A percentile compares a stretch with the other conserved stretches of the same genome.
These are phyloP conservation scores for Aspergillus jensenii DNA, from an alignment of 2,329 filamentous ascomycete genomes.

Conservation along the genomic window DNA sequence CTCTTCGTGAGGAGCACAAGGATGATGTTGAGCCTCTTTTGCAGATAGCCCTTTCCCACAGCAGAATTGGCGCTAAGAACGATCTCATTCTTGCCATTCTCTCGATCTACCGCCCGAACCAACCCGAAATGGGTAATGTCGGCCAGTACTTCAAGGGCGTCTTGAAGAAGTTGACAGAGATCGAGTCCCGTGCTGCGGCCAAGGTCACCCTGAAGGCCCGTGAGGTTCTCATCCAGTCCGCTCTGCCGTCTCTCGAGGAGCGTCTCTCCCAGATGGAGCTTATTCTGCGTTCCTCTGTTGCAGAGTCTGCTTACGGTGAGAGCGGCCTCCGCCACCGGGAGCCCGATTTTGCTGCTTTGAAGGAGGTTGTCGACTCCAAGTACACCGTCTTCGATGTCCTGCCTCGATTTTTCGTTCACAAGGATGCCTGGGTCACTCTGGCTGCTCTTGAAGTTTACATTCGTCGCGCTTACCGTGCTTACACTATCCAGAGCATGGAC, in stretches of 20 bases:
- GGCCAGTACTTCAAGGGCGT: constrained; percentile 81
- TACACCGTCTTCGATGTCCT: constrained; percentile 98
- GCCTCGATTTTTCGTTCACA: constrained; percentile 90
- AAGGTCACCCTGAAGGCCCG: constrained; percentile 97
- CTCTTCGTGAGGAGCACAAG: constrained; percentile 93
- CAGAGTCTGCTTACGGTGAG: constrained; percentile 97
- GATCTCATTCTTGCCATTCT: constrained; percentile 88
- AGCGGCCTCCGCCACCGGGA: constrained; percentile 95
- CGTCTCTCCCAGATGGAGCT: constrained; percentile 97
- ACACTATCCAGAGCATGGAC: constrained; percentile 83
- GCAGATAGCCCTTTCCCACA: constrained; percentile 88
- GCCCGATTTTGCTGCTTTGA: constrained; percentile 84
- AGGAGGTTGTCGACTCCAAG: constrained; percentile 97
- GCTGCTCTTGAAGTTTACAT: constrained; percentile 96
- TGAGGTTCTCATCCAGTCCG: constrained; percentile 96
- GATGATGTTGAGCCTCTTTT: constrained; percentile 84
- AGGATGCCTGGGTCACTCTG: constrained; percentile 89
- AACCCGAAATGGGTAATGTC: constrained; percentile 83
- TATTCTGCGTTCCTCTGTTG: constrained; percentile 90
- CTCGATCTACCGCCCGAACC: constrained; percentile 93
- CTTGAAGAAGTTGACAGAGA: constrained; percentile 82
- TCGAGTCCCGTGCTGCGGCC: constrained; percentile 80
- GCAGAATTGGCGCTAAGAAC: constrained; percentile 89
- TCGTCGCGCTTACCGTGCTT: constrained; percentile 93
- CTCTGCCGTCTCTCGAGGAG: constrained; percentile 93